These are phyloP conservation scores for Trichoderma gracile DNA, from an alignment of 2,329 filamentous ascomycete genomes.

Conservation along the genomic window DNA sequence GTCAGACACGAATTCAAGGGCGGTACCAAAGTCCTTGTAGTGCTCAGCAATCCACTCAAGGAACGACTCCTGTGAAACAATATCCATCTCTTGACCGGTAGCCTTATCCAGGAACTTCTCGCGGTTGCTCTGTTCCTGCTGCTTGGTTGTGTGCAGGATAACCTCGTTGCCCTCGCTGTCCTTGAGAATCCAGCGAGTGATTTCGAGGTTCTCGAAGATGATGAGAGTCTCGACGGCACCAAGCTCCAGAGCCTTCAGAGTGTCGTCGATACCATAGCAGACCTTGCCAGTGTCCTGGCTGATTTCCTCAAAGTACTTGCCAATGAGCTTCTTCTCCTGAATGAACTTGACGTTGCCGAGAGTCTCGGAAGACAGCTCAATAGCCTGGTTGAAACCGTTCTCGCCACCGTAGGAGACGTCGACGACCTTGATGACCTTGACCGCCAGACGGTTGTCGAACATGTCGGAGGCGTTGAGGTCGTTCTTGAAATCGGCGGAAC, in stretches of 20 bases:
- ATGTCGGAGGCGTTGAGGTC: constrained; percentile 96
- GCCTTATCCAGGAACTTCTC: constrained; percentile 92
- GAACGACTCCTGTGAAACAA: constrained; percentile 83
- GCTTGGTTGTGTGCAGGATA: constrained; percentile 84
- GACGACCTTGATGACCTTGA: constrained; percentile 99
- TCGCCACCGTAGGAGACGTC: constrained; percentile 98
- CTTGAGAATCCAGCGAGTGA: constrained; percentile 90
- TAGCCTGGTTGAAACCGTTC: constrained; percentile 99
- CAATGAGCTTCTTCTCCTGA: constrained; percentile 99
- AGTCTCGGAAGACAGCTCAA: constrained; percentile 91
- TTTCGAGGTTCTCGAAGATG: constrained; percentile 95
- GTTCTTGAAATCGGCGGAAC: constrained; percentile 99
- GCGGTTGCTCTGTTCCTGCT: constrained; percentile 68
- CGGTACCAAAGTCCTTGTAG: constrained; percentile 96
- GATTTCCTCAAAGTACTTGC: constrained; percentile 98
- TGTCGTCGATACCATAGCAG: constrained; percentile 98
- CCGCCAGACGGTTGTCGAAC: constrained; percentile 87
- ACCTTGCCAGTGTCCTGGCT: constrained; percentile 95
- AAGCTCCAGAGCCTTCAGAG: constrained; percentile 91
- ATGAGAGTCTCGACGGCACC: constrained; percentile 94
- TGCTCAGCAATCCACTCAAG: constrained; percentile 99
- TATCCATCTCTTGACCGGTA: constrained; percentile 96
- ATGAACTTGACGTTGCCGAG: constrained; percentile 99
- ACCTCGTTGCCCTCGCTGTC: constrained; percentile 70
- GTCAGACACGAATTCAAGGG: constrained; percentile 95